Percentiles rank a stretch among this genome's conserved stretches.
These are phyloP conservation scores for California macrophylla DNA, from an alignment of 441 rosid species.

Conservation along the genomic window DNA sequence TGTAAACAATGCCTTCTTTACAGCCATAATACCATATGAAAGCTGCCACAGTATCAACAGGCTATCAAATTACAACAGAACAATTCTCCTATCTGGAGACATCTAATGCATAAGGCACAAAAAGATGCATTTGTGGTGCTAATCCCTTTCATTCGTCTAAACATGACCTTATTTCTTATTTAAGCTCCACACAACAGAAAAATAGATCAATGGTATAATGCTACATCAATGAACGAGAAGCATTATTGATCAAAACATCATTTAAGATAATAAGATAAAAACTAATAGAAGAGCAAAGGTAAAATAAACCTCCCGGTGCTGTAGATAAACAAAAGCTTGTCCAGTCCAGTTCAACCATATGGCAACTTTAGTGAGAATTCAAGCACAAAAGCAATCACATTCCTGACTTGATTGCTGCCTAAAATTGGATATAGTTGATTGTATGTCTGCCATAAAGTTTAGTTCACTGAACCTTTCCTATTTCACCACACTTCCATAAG, in stretches of 20 bases:
- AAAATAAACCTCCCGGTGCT: background rate
- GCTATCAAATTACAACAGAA: background rate
- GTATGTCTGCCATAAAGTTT: background rate
- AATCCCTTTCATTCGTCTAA: background rate
- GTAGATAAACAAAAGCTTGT: too few relatives aligned
- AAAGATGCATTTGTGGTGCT: background rate
- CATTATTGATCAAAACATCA: background rate
- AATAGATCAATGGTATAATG: background rate
- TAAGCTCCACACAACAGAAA: background rate
- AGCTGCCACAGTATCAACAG: slow-evolving; percentile 29
- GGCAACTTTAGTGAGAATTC: too few relatives aligned
- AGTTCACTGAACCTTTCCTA: background rate
- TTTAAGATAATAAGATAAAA: background rate
- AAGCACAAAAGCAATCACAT: too few relatives aligned
- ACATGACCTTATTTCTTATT: background rate
- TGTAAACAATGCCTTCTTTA: slow-evolving; percentile 48
- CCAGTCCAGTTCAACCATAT: too few relatives aligned
- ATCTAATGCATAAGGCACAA: background rate
- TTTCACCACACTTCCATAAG: background rate
- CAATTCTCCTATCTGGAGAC: background rate
- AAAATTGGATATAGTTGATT: background rate
- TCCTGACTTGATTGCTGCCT: too few relatives aligned
- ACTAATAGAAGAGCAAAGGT: background rate
- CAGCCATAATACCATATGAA: slow-evolving; percentile 40
- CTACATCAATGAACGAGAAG: background rate